Evolutionary conservation across 176 grass and related monocot species (phyloP).

Genomic region (Cenchrus purpureus): DNA sequence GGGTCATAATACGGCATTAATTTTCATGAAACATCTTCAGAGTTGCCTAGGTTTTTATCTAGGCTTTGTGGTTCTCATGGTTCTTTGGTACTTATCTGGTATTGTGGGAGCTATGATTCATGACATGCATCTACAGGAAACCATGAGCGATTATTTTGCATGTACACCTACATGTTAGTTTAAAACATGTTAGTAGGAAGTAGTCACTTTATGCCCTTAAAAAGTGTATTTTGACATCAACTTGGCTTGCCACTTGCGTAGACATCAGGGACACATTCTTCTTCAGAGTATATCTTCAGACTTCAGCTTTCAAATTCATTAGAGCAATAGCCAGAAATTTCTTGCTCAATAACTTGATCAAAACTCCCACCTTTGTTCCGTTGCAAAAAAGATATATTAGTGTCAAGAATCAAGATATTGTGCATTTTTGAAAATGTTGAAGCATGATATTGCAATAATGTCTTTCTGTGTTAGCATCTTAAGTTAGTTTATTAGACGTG

Average conservation of each 20-base stretch:
- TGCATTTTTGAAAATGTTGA: conserved; percentile 2
- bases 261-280: conserved; percentile 7
- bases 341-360: not conserved
- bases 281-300: not conserved
- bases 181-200: not conserved
- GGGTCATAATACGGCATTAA: not conserved
- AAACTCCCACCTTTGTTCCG: not conserved
- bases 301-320: not conserved
- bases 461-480: not conserved
- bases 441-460: conserved; percentile 3
- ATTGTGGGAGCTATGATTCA: not conserved
- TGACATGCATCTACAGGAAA: not conserved
- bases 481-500: not conserved
- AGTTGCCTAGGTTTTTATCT: not conserved
- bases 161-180: not conserved
- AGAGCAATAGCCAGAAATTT: conserved; percentile 1
- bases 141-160: not conserved
- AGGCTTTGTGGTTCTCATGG: not conserved
- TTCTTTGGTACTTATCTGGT: not conserved
- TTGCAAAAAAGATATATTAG: not conserved
- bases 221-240: not conserved
- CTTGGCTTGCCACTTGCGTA: not conserved
- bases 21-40: not conserved
- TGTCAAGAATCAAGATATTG: not conserved
- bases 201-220: not conserved